Base-by-base conservation (phyloP, 768 basidiomycete species). In the Myochromella boudieri region DNA sequence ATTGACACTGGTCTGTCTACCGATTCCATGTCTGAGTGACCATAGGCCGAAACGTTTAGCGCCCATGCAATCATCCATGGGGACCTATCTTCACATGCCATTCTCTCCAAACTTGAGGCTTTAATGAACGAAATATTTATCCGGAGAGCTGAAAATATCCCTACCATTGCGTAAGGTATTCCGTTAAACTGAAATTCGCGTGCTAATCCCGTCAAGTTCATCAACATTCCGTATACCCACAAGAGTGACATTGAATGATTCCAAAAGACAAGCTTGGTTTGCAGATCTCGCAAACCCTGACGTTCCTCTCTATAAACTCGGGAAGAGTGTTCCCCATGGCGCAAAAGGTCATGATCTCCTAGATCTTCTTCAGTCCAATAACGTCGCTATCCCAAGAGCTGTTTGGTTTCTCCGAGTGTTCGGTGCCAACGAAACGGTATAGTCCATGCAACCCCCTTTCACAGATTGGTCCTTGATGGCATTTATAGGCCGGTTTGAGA, bases 321-420 rank as follows among this genome's bases (percentile, higher is more conserved):
- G 87, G 5, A 91, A 90, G 67, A 88, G 81, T 60, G 87, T 93
- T 4, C 91, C 91, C 2, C 88, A 93, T 59, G 88, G 88, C 0
- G 85, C 85, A 3, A 93, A 90, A 63, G 91, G 90, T 1, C 83
- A 86, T 52, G 90, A 91, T 57, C 74, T 93, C 22, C 69, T 94
- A 41, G 91, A 93, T 50, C 69, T 92, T 33, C 66, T 94, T 24
- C 87, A 92, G 44, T 71, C 75, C 5, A 82, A 90, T 44, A 78
- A 84, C 46, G 86, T 93, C 21, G 85, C 85, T 5, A 85, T 91
- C 26, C 76, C 85, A 1, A 77, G 91, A 36, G 91, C 91, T 3
- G 81, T 92, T 6, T 94, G 91, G 91, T 88, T 92, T 60, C 71
- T 93, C 21, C 79, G 91, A 15, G 89, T 91, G 3, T 81, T 91